Evolutionary conservation across 176 grass and related monocot genomes (phyloP), one percentile per base, ranked within the genome.

Genomic region (Tillandsia leiboldiana): DNA sequence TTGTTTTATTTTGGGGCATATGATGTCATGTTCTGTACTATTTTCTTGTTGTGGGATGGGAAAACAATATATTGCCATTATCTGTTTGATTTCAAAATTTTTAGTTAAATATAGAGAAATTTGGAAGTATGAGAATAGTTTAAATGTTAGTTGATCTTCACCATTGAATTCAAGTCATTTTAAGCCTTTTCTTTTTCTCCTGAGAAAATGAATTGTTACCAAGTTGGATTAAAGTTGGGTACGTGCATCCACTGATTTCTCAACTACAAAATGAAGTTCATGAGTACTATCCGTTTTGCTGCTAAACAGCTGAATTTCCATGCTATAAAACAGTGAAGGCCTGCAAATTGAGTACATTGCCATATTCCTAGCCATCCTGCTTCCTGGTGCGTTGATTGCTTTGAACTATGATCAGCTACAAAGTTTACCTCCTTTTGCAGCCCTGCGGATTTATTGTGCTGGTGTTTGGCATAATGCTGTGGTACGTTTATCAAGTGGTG

Each of bases 381-480:
- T 97, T 82, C 89, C 93, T 72, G 93, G 93, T 68, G 93, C 93
- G 57, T 92, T 92, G 76, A 77, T 97, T 78, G 79, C 89, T 76
- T 81, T 97, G 78, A 85, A 97, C 63, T 80, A 83, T 76, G 83
- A 85, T 70, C 79, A 69, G 56, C 66, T 92, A 28, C 78, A 90
- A 49, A 85, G 62, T 81, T 52, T 85, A 48, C 73, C 77, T 74
- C 74, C 63, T 63, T 83, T 87, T 78, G 73, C 93, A 8, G 75
- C 77, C 57, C 89, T 97, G 52, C 88, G 93, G 65, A 85, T 97
- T 70, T 97, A 90, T 73, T 90, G 89, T 74, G 89, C 89, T 12
- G 93, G 93, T 12, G 83, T 97, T 67, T 97, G 93, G 89, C 89
- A 97, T 87, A 97, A 97, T 84, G 58, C 82, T 66, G 74, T 80